Evolutionary conservation across 2,329 filamentous ascomycete genomes (phyloP).

Genomic region (Mycosphaerella sp.): DNA sequence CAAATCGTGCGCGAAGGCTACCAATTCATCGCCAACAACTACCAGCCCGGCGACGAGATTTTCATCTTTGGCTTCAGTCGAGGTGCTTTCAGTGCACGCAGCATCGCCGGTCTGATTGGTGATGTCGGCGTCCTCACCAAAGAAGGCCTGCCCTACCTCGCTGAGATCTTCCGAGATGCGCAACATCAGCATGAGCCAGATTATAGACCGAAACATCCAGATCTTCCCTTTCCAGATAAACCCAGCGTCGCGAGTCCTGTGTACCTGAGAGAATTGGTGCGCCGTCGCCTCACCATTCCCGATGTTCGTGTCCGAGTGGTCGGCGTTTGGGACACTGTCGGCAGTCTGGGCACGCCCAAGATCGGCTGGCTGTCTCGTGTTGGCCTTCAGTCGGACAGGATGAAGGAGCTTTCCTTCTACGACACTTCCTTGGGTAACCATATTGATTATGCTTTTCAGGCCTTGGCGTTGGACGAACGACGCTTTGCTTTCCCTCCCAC

Average conservation of each 20-base stretch:
- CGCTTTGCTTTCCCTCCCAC: conserved; percentile 38
- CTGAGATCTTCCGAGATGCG: conserved; percentile 44
- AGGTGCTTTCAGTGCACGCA: conserved; percentile 43
- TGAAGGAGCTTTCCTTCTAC: conserved; percentile 41
- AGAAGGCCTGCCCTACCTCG: conserved; percentile 40
- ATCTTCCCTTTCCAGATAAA: conserved; percentile 44
- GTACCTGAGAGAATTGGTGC: conserved; percentile 39
- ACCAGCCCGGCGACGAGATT: conserved; percentile 46
- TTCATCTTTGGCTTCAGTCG: conserved; percentile 46
- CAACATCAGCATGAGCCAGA: conserved; percentile 39
- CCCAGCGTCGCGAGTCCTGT: conserved; percentile 39
- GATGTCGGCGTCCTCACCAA: conserved; percentile 45
- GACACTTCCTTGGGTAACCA: conserved; percentile 41
- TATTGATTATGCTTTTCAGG: conserved; percentile 42
- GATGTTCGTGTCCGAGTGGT: conserved; percentile 38
- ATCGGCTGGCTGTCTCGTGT: conserved; percentile 37
- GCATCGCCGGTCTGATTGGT: conserved; percentile 42
- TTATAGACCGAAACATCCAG: conserved; percentile 42
- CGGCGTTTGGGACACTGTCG: conserved; percentile 44
- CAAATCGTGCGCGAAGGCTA: conserved; percentile 47
- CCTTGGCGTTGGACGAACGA: conserved; percentile 40
- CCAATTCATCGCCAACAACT: conserved; percentile 49
- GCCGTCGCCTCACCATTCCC: conserved; percentile 31
- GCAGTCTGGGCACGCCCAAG: conserved; percentile 41
- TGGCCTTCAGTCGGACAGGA: conserved; percentile 30